A percentile compares a stretch with the other conserved stretches of the same genome.
Conservation (phyloP, 2,329 filamentous ascomycete species). For the Botrytis byssoidea region DNA sequence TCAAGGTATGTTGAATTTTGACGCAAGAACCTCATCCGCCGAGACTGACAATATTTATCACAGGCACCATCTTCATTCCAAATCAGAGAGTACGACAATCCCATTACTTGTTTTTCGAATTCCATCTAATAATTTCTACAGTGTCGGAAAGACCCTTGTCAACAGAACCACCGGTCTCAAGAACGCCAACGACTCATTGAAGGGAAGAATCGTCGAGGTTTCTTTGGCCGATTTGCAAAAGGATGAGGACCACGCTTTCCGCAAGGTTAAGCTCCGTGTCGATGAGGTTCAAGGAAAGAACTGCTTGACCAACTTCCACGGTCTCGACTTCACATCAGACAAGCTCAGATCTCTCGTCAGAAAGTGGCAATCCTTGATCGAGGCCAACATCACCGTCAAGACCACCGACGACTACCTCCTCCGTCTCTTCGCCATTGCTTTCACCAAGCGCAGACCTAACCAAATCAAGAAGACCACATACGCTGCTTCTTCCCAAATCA, state of each 20-base stretch:
- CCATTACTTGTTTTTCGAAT: conserved; percentile 25
- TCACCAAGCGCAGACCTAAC: conserved; percentile 98
- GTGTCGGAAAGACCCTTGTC: conserved; percentile 99
- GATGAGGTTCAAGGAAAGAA: conserved; percentile 99
- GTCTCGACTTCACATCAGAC: conserved; percentile 99
- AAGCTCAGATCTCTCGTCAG: conserved; percentile 98
- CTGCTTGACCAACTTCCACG: conserved; percentile 99
- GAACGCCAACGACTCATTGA: conserved; percentile 99
- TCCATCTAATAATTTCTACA: conserved; percentile 49
- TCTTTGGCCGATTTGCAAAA: conserved; percentile 99
- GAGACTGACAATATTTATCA: conserved; percentile 33
- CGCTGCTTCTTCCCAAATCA: conserved; percentile 93
- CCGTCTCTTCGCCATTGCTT: conserved; percentile 97
- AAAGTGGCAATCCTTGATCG: conserved; percentile 99
- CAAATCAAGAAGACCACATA: conserved; percentile 99
- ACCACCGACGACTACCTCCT: conserved; percentile 99
- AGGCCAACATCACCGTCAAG: conserved; percentile 99
- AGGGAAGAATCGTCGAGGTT: conserved; percentile 98
- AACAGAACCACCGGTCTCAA: conserved; percentile 99
- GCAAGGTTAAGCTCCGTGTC: conserved; percentile 98
- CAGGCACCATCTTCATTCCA: conserved; percentile 94
- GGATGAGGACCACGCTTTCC: conserved; percentile 99
- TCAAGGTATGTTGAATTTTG: conserved; percentile 66
- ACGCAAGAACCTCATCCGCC: conserved; percentile 6
- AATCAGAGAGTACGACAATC: conserved; percentile 75